phyloP scores from a whole-genome alignment of 1,139 yeast genomes.

The Taphrina pruni region DNA sequence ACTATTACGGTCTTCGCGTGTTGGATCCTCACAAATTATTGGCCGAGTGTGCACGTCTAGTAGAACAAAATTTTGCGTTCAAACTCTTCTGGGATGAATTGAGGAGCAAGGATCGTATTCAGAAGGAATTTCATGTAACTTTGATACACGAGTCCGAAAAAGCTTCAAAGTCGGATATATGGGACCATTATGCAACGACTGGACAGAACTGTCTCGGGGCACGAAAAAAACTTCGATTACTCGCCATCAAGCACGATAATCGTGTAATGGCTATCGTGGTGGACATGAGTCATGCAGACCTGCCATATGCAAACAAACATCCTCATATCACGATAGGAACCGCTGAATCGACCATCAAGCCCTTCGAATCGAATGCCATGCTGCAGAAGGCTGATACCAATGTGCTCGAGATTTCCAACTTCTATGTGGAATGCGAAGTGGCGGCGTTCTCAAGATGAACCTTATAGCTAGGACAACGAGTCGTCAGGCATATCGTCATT shows the following conservation, averaged over 20 bases:
- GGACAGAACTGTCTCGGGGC: conserved; percentile 44
- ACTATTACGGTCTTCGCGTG: conserved; percentile 54
- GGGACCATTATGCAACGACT: conserved; percentile 48
- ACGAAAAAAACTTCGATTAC: conserved; percentile 51
- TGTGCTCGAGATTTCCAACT: neutral
- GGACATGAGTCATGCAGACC: conserved; percentile 46
- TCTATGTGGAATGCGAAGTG: conserved; percentile 11
- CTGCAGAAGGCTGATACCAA: conserved; percentile 47
- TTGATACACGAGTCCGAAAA: conserved; percentile 61
- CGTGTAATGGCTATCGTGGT: conserved; percentile 66
- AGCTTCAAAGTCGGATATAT: conserved; percentile 46
- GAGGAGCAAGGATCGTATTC: conserved; percentile 56
- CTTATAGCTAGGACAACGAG: too few relatives aligned
- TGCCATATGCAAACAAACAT: conserved; percentile 56
- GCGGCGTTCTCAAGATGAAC: neutral
- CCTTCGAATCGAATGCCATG: conserved; percentile 60
- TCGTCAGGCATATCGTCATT: neutral
- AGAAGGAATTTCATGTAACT: conserved; percentile 75
- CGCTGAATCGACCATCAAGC: conserved; percentile 56
- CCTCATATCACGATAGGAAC: conserved; percentile 85
- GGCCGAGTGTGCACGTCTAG: neutral
- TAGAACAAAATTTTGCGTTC: conserved; percentile 17
- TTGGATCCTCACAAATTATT: neutral
- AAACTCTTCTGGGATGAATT: conserved; percentile 51
- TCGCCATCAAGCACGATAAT: conserved; percentile 61